phyloP scores from a whole-genome alignment of 2,329 filamentous ascomycete genomes.

The Sporothrix pallida region DNA sequence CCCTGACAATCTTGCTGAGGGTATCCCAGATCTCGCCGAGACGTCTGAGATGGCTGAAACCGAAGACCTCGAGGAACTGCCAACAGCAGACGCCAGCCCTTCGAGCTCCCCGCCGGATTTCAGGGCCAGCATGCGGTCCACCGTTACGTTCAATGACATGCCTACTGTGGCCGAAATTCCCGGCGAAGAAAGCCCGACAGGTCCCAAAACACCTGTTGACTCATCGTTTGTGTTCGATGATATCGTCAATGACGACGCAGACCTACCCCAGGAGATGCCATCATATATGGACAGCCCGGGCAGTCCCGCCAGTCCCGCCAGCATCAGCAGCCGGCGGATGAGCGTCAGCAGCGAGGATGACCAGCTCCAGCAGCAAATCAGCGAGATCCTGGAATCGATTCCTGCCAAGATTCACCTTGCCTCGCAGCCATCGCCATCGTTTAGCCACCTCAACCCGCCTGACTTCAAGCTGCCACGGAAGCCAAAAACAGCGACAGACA shows the following conservation, averaged over 20 bases:
- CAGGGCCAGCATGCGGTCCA: slow-evolving; percentile 47
- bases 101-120: slow-evolving; percentile 57
- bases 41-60: slow-evolving; percentile 49
- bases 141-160: slow-evolving; percentile 53
- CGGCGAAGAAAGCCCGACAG: slow-evolving; percentile 49
- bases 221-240: slow-evolving; percentile 47
- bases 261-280: slow-evolving; percentile 48
- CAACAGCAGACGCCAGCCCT: slow-evolving; percentile 44
- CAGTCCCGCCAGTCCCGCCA: slow-evolving; percentile 22
- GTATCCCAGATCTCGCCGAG: slow-evolving; percentile 51
- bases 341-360: slow-evolving; percentile 60
- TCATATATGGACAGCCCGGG: slow-evolving; percentile 40
- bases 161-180: slow-evolving; percentile 53
- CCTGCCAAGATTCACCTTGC: slow-evolving; percentile 80
- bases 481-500: slow-evolving; percentile 43
- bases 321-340: slow-evolving; percentile 45
- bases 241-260: slow-evolving; percentile 50
- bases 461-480: slow-evolving; percentile 57
- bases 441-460: slow-evolving; percentile 63
- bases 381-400: slow-evolving; percentile 75
- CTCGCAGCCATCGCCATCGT: slow-evolving; percentile 55
- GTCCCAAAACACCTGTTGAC: slow-evolving; percentile 50
- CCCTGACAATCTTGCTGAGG: slow-evolving; percentile 49
- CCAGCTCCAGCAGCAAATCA: slow-evolving; percentile 79
- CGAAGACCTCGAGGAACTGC: slow-evolving; percentile 39